phyloP scores from a whole-genome alignment of 352 stramenopile species.

The Phytopythium ostracodes region DNA sequence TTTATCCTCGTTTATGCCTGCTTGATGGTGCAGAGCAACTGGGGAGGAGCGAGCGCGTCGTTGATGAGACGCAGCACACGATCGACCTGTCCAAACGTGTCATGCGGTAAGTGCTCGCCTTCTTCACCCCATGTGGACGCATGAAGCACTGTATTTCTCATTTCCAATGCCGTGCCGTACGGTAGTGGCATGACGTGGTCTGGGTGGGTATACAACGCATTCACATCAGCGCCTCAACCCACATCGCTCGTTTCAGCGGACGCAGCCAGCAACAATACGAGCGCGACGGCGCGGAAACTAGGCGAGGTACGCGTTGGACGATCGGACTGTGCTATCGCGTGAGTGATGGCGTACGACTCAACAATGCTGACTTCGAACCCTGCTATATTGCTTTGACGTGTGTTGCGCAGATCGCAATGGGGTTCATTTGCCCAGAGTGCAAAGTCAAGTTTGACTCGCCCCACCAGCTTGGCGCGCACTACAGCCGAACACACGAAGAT shows the following conservation, averaged over 20 bases:
- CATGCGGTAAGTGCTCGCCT: conserved; percentile 20
- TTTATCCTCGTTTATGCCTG: background rate
- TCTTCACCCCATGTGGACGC: background rate
- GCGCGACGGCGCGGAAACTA: background rate
- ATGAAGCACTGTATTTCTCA: background rate
- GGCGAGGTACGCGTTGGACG: conserved; percentile 7
- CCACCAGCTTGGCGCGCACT: conserved; percentile 54
- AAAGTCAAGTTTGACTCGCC: conserved; percentile 60
- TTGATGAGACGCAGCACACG: conserved; percentile 58
- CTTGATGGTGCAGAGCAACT: conserved; percentile 42
- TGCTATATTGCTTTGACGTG: background rate
- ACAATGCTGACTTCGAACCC: background rate
- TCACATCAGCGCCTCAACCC: conserved; percentile 32
- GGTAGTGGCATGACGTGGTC: conserved; percentile 74
- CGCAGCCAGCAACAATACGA: background rate
- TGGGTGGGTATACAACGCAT: conserved; percentile 73
- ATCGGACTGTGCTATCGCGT: background rate
- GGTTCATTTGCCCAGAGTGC: conserved; percentile 83
- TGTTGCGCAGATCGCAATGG: conserved; percentile 61
- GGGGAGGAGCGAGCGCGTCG: conserved; percentile 38
- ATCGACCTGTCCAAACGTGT: conserved; percentile 59
- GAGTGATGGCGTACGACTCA: background rate
- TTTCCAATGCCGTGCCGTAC: background rate
- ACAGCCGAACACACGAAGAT: conserved; percentile 39
- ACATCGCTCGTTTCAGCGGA: background rate